Evolutionary conservation across 805 yeast species (phyloP).

Genomic region (Candida manassasensis): DNA sequence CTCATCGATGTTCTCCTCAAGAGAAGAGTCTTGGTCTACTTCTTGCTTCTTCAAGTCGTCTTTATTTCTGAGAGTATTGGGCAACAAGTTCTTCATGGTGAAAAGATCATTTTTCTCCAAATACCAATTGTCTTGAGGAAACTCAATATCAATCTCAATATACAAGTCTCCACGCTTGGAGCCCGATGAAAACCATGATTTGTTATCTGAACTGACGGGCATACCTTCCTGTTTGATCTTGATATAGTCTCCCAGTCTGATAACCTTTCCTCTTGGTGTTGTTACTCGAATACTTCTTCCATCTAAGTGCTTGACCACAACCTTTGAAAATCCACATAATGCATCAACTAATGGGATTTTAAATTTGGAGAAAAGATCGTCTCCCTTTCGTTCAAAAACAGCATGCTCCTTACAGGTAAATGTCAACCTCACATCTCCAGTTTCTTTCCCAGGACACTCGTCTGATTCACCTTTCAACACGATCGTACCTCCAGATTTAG

Average conservation of each 20-base stretch:
- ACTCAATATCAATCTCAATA: conserved; percentile 65
- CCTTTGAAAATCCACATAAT: conserved; percentile 71
- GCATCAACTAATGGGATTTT: conserved; percentile 73
- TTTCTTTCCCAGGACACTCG: conserved; percentile 60
- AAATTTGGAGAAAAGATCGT: conserved; percentile 60
- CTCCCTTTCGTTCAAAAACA: conserved; percentile 50
- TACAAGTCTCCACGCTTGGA: conserved; percentile 62
- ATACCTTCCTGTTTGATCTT: conserved; percentile 74
- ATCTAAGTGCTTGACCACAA: conserved; percentile 70
- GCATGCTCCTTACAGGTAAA: conserved; percentile 48
- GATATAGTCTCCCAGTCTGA: conserved; percentile 70
- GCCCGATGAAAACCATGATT: conserved; percentile 26
- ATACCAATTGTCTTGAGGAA: conserved; percentile 85
- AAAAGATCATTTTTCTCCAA: conserved; percentile 62
- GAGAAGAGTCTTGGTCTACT: conserved; percentile 22
- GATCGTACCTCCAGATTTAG: conserved; percentile 56
- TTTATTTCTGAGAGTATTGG: conserved; percentile 29
- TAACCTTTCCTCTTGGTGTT: conserved; percentile 73
- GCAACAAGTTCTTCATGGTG: conserved; percentile 53
- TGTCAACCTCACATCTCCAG: conserved; percentile 75
- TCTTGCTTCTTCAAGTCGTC: conserved; percentile 19
- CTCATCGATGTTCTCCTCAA: conserved; percentile 35
- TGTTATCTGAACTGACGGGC: conserved; percentile 49
- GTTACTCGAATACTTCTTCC: conserved; percentile 64
- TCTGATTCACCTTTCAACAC: conserved; percentile 70